Conservation (phyloP, 2,329 filamentous ascomycete genomes). For the Botrytis byssoidea region DNA sequence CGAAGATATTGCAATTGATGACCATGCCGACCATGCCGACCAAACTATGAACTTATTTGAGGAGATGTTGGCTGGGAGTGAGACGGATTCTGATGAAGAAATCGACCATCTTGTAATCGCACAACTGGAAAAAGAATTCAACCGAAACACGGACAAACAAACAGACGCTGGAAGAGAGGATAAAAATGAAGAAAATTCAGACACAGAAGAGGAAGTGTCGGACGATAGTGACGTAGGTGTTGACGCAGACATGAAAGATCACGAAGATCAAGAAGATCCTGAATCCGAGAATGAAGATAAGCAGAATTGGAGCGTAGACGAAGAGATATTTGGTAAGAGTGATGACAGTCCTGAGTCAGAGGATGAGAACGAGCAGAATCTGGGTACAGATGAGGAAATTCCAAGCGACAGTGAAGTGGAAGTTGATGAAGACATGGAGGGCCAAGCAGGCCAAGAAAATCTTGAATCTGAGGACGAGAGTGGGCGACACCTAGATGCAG, state of each 20-base stretch:
- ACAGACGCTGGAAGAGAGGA: not conserved
- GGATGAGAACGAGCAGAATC: not conserved
- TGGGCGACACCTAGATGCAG: not conserved
- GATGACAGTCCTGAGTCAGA: not conserved
- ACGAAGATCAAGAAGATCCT: not conserved
- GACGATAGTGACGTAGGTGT: not conserved
- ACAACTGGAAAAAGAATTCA: not conserved
- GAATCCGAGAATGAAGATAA: too few species aligned
- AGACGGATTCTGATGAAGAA: not conserved
- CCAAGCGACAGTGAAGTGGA: not conserved
- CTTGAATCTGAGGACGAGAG: not conserved
- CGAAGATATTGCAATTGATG: not conserved
- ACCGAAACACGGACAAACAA: not conserved
- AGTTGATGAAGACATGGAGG: not conserved
- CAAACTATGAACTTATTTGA: accelerated
- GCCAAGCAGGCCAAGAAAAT: not conserved
- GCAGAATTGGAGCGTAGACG: too few species aligned
- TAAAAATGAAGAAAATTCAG: not conserved
- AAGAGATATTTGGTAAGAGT: too few species aligned
- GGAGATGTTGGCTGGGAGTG: not conserved
- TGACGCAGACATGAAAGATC: too few species aligned
- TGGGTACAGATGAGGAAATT: not conserved
- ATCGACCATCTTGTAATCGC: not conserved
- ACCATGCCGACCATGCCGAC: not conserved
- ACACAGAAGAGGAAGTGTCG: not conserved